Evolutionary conservation across 768 basidiomycete species (phyloP), one percentile per base, ranked within the genome.

Genomic region (Phylloporus rhodoxanthus): DNA sequence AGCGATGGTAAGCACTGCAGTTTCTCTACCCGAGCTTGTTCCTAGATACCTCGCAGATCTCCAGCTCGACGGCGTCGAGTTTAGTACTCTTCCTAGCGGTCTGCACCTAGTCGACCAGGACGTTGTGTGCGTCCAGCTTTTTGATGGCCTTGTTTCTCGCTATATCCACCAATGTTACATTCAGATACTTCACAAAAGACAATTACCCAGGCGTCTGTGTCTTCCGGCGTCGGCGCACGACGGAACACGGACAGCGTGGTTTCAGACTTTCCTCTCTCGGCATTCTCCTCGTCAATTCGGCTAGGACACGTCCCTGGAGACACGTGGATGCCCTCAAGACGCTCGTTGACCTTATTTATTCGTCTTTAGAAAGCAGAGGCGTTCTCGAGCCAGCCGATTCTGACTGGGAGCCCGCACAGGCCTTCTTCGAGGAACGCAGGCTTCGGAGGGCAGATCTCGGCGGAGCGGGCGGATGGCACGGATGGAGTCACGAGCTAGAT

Each of bases 251-350:
- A 2, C 87, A 88, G 52, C 80, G 89, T 40, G 89, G 89, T 10
- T 87, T 85, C 62, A 81, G 84, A 19, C 80, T 91, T 23, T 84
- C 85, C 8, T 87, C 89, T 4, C 70, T 91, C 0, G 88, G 88
- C 26, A 75, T 91, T 26, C 72, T 91, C 1, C 75, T 90, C 19
- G 83, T 80, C 4, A 78, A 75, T 48, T 84, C 84, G 7, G 59
- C 68, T 2, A 73, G 84, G 45, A 77, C 87, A 13, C 75, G 85
- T n/a, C 85, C 90, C 10, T 91, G 88, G 85, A 66, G 72, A 44
- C 89, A 91, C 60, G 75, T 84, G 2, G 65, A 74, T 1, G 76
- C 78, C 3, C 74, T 91, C 28, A 85, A 85, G 59, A 68, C 73
- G 1, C 75, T 91, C 29, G 70, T 81, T 20, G 72, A 69, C 37